These are phyloP conservation scores for Seiridium unicorne DNA, from an alignment of 2,329 filamentous ascomycete genomes.

Conservation along the genomic window DNA sequence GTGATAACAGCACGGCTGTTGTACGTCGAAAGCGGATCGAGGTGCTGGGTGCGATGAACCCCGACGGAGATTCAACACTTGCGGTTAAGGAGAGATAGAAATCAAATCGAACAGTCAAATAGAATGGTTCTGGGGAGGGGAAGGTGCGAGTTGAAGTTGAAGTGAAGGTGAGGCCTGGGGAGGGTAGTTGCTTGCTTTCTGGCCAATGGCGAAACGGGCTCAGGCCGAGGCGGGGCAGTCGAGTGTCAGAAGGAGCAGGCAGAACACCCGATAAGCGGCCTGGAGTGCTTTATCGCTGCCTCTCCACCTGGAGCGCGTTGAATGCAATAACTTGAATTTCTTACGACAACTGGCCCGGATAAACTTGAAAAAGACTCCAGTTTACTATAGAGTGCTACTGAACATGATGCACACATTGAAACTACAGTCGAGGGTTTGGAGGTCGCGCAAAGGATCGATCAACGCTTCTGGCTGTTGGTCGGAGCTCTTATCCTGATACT, in stretches of 20 bases:
- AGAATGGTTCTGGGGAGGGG: not conserved
- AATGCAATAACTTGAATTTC: no score
- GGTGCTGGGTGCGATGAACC: no score
- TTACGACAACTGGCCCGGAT: not conserved
- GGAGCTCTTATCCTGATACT: slow-evolving; percentile 6
- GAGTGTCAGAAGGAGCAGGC: slow-evolving; percentile 5
- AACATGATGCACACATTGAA: no score
- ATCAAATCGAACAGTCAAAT: not conserved
- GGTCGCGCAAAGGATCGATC: not conserved
- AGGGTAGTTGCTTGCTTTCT: not conserved
- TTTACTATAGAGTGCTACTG: no score
- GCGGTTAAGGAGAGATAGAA: not conserved
- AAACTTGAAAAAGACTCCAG: no score
- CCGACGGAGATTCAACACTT: no score
- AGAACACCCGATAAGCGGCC: slow-evolving; percentile 4
- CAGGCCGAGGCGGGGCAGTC: not conserved
- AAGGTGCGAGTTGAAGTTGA: slow-evolving; percentile 5
- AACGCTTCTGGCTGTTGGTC: not conserved
- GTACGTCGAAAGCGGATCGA: not conserved
- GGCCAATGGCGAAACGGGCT: not conserved
- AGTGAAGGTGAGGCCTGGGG: not conserved
- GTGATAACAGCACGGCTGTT: not conserved
- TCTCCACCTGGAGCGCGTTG: no score
- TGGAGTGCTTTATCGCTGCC: not conserved
- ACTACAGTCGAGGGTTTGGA: no score